phyloP scores from a whole-genome alignment of 2,329 filamentous ascomycete species.

The Penicillium nordicum region DNA sequence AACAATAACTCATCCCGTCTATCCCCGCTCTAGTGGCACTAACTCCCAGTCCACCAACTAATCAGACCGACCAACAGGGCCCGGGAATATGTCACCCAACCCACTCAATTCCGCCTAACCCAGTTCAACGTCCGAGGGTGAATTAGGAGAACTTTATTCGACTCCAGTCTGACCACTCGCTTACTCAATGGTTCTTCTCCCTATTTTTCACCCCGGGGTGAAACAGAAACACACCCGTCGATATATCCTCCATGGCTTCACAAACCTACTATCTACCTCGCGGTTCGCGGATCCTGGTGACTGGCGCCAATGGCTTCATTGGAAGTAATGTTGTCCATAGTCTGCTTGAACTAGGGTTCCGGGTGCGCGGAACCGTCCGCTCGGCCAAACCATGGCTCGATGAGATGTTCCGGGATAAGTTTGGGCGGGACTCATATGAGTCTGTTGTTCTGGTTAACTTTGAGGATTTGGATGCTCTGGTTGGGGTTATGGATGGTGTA shows the following conservation, averaged over 20 bases:
- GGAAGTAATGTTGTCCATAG: conserved; percentile 40
- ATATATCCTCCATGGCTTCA: not conserved
- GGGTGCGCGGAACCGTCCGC: conserved; percentile 46
- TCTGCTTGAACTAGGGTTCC: conserved; percentile 41
- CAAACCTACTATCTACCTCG: conserved; percentile 9
- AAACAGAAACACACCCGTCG: not conserved
- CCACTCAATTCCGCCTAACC: not conserved
- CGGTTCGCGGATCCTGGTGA: conserved; percentile 39
- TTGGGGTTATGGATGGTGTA: conserved; percentile 24
- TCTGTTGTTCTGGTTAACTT: conserved; percentile 18
- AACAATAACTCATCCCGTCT: not conserved
- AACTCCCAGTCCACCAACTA: not conserved
- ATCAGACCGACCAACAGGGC: not conserved
- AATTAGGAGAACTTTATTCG: not conserved
- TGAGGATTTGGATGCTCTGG: not conserved
- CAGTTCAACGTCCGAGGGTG: not conserved
- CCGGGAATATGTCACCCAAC: not conserved
- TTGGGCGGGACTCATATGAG: conserved; percentile 24
- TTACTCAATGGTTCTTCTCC: not conserved
- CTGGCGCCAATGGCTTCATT: conserved; percentile 46
- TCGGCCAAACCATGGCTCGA: conserved; percentile 32
- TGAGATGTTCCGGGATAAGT: conserved; percentile 24
- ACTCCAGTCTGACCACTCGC: not conserved
- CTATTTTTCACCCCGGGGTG: not conserved
- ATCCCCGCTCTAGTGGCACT: not conserved